phyloP scores from a whole-genome alignment of 2,329 filamentous ascomycete genomes.

The Phaeosphaeria sp. region DNA sequence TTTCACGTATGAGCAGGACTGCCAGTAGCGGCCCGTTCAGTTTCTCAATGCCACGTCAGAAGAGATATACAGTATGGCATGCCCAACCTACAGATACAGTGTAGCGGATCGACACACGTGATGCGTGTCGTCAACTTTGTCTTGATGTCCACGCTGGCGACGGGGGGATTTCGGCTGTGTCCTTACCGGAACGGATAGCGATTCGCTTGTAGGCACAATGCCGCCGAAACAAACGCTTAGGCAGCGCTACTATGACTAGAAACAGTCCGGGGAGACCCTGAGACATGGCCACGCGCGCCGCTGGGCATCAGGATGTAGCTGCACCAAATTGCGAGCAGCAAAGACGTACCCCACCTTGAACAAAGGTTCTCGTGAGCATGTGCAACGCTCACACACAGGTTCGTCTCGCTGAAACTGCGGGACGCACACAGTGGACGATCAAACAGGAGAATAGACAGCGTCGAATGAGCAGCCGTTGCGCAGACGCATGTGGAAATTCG shows the following conservation, averaged over 20 bases:
- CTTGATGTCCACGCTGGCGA: background rate
- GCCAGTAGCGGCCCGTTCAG: too few species aligned
- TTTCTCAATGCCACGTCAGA: too few species aligned
- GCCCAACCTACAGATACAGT: background rate
- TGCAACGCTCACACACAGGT: background rate
- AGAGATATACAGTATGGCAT: too few species aligned
- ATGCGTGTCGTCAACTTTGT: background rate
- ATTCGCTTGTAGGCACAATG: conserved; percentile 2
- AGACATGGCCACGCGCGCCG: conserved; percentile 8
- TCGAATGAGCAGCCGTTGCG: background rate
- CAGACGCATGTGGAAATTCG: conserved; percentile 11
- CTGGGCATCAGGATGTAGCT: background rate
- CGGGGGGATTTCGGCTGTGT: background rate
- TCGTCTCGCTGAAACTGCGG: conserved; percentile 1
- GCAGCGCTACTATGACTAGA: conserved; percentile 10
- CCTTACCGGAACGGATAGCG: background rate
- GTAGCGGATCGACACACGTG: background rate
- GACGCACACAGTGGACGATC: conserved; percentile 12
- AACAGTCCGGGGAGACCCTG: conserved; percentile 15
- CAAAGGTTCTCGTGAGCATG: background rate
- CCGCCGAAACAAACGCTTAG: conserved; percentile 10
- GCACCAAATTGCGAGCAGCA: background rate
- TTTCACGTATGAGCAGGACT: background rate
- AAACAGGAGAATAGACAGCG: conserved; percentile 20
- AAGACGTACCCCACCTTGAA: background rate